A percentile compares a stretch with the other conserved stretches of the same genome.
Conservation (phyloP, 1,139 yeast species). For the Scheffersomyces parashehatae region DNA sequence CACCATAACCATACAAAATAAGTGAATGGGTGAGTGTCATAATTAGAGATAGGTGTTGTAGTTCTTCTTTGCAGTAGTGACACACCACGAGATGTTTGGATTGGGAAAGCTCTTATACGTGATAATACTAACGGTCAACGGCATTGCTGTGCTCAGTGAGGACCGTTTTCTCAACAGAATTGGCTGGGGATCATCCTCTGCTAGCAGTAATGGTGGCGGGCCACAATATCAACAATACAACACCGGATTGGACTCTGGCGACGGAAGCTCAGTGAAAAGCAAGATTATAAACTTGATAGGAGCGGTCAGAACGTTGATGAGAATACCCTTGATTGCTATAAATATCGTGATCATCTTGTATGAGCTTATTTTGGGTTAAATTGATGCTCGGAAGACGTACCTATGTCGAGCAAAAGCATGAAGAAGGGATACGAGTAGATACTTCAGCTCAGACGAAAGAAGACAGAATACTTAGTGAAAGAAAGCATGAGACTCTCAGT, state of each 20-base stretch:
- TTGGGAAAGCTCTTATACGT: conserved; percentile 69
- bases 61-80: no score
- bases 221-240: conserved; percentile 30
- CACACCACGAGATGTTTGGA: conserved; percentile 54
- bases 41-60: no score
- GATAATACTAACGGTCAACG: conserved; percentile 65
- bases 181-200: conserved; percentile 40
- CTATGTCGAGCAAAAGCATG: no score
- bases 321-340: conserved; percentile 72
- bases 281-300: conserved; percentile 64
- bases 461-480: no score
- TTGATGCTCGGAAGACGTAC: not conserved
- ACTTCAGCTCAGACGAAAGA: no score
- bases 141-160: conserved; percentile 79
- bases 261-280: conserved; percentile 50
- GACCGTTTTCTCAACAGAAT: conserved; percentile 77
- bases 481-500: no score
- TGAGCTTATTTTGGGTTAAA: conserved; percentile 70
- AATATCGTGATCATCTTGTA: conserved; percentile 69
- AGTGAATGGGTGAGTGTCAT: no score
- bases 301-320: conserved; percentile 72
- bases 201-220: conserved; percentile 13
- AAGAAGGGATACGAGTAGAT: no score
- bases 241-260: conserved; percentile 22
- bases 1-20: no score